phyloP scores from a whole-genome alignment of 495 filamentous ascomycete species.

The Penicillium salamii region DNA sequence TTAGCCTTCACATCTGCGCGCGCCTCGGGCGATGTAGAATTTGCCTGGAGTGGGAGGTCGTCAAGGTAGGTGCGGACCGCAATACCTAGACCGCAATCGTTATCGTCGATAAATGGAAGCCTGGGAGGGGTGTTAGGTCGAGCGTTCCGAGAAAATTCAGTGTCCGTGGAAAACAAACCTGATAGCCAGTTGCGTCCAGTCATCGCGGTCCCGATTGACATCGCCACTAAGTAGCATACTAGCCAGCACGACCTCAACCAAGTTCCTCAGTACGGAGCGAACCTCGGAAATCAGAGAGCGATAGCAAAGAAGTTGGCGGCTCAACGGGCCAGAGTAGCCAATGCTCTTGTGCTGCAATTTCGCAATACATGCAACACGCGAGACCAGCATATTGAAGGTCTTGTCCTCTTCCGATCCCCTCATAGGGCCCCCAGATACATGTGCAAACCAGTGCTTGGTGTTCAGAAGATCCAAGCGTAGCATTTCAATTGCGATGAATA shows the following conservation, averaged over 20 bases:
- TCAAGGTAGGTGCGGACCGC: conserved; percentile 92
- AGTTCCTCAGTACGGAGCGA: conserved; percentile 71
- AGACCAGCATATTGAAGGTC: conserved; percentile 71
- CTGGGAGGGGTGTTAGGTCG: conserved; percentile 48
- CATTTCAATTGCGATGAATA: conserved; percentile 78
- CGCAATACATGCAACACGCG: conserved; percentile 77
- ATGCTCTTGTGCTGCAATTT: conserved; percentile 78
- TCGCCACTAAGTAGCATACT: conserved; percentile 77
- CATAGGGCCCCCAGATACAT: conserved; percentile 58
- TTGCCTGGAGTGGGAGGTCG: conserved; percentile 59
- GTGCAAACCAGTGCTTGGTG: conserved; percentile 53
- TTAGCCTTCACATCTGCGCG: conserved; percentile 59
- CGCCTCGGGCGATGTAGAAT: conserved; percentile 56
- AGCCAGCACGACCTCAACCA: conserved; percentile 77
- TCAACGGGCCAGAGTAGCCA: conserved; percentile 93
- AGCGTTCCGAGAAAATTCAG: neutral
- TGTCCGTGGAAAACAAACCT: conserved; percentile 51
- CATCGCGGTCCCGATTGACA: conserved; percentile 64
- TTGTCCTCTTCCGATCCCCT: conserved; percentile 62
- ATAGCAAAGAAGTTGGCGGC: conserved; percentile 83
- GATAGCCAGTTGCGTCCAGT: conserved; percentile 68
- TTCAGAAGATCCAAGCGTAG: conserved; percentile 76
- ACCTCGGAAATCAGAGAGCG: conserved; percentile 79
- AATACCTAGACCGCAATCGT: conserved; percentile 82
- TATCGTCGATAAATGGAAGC: conserved; percentile 80